Base-by-base conservation (phyloP, 2,329 filamentous ascomycete genomes). In the Alternaria incomplexa region DNA sequence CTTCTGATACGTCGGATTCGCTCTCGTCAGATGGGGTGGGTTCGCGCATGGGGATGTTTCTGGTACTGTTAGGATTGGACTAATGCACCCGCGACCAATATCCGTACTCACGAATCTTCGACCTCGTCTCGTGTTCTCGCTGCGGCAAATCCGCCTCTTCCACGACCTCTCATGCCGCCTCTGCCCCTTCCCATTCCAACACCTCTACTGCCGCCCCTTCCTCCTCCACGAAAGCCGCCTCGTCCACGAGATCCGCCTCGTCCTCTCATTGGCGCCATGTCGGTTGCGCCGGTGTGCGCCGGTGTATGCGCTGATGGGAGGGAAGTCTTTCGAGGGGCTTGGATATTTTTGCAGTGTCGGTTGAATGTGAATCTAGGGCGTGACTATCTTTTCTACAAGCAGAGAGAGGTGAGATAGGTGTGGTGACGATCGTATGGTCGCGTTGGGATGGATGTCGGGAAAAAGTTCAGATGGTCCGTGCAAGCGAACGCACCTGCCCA, bases 401-500 rank as follows among this genome's bases (percentile, higher is more conserved):
- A 23, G 23, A 23, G 23, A 23, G 23, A 23, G 23, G 23, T 23
- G 23, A 23, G 23, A 23, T 23, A 23, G 23, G 23, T 23, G 23
- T 23, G 23, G 23, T 23, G 23, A 23, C 23, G 4, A 23, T 23
- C 23, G 23, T 23, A 23, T 23, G 4, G 23, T 23, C 23, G 23
- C 23, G 23, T 23, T 23, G 23, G 23, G 23, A 23, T 23, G 23
- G 1, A 23, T 23, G 23, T 23, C 23, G 15, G 6, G 32, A 36
- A 66, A 70, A 62, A 65, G 63, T 66, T 47, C 48, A 44, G 56
- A 47, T 69, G 73, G 73, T 59, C 75, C 73, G 74, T 73, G 74
- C 74, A 66, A 71, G 67, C 67, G 71, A 67, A 64, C 69, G 69
- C 73, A 76, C 71, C 68, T 66, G 70, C 69, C 70, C 73, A 77